Evolutionary conservation across 495 filamentous ascomycete species (phyloP), one percentile per base, ranked within the genome.

Genomic region (Letharia columbiana): DNA sequence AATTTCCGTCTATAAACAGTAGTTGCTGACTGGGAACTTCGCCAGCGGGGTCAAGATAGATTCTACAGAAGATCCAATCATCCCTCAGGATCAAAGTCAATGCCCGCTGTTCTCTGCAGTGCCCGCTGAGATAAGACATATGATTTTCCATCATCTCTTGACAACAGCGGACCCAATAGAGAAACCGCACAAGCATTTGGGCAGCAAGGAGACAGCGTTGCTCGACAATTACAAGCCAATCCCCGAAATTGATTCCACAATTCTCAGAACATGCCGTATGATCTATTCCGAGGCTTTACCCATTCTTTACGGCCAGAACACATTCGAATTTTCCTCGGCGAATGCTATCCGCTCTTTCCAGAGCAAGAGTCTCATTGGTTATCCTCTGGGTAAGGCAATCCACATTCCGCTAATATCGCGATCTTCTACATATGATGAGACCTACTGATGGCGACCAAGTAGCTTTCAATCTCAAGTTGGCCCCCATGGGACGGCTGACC

Each of bases 291-390:
- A 70, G 41, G 62, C 66, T 20, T 47, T 70, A 31, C 68, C 68
- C 10, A 66, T 70, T 41, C 63, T 70, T 4, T 70, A 70, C 45
- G 68, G 68, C 49, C 58, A 69, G 23, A 70, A 70, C 28, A 67
- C 61, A 6, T 69, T 69, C 62, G 37, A 40, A n/a, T 69, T 69
- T 23, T 66, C 64, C 28, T 69, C 68, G 12, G 68, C 60, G 13
- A 50, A 61, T 23, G 61, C 64, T 31, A 66, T 69, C 42, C 68
- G 68, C n/a, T 66, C 56, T 44, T 69, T 69, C 18, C 68, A 69
- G 41, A 69, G 50, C 61, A 66, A 67, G 17, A 66, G 68, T 35
- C 56, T 69, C 7, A 62, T 58, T 56, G 37, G 42, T 18, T 69
- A 63, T 57, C 68, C 68, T 50, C 23, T 63, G 49, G 68, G 68